phyloP scores from a whole-genome alignment of 345 rosid genomes.

The Orychophragmus violaceus region DNA sequence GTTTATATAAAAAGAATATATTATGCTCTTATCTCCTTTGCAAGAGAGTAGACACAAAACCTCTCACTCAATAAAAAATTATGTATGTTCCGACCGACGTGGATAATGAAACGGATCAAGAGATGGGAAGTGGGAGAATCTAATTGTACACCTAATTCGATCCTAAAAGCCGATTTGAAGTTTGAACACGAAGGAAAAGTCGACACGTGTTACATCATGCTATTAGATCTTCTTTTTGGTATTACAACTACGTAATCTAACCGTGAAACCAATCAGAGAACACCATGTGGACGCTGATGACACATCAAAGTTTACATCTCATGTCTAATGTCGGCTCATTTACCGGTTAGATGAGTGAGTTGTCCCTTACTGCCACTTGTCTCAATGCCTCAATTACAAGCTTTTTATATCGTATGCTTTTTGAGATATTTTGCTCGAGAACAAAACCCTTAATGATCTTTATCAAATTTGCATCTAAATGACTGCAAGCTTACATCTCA shows the following conservation, averaged over 20 bases:
- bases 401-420: neutral
- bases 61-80: neutral
- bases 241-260: slow-evolving; percentile 20
- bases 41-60: too few relatives aligned
- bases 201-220: slow-evolving; percentile 16
- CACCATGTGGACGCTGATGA: slow-evolving; percentile 18
- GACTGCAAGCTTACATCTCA: neutral
- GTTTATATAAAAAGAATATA: too few relatives aligned
- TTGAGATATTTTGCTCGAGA: slow-evolving; percentile 8
- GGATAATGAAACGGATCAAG: neutral
- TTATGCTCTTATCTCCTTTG: too few relatives aligned
- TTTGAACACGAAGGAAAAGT: neutral
- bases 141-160: slow-evolving; percentile 11
- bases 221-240: slow-evolving; percentile 8
- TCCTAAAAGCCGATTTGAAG: neutral
- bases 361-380: slow-evolving; percentile 11
- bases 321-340: slow-evolving; percentile 8
- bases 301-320: slow-evolving; percentile 9
- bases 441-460: neutral
- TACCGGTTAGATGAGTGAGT: slow-evolving; percentile 1
- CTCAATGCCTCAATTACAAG: slow-evolving; percentile 2
- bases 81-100: slow-evolving; percentile 5
- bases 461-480: neutral
- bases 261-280: slow-evolving; percentile 16
- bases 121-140: too few relatives aligned